phyloP scores from a whole-genome alignment of 2,329 filamentous ascomycete genomes.

The Purpureocillium takamizusanense region DNA sequence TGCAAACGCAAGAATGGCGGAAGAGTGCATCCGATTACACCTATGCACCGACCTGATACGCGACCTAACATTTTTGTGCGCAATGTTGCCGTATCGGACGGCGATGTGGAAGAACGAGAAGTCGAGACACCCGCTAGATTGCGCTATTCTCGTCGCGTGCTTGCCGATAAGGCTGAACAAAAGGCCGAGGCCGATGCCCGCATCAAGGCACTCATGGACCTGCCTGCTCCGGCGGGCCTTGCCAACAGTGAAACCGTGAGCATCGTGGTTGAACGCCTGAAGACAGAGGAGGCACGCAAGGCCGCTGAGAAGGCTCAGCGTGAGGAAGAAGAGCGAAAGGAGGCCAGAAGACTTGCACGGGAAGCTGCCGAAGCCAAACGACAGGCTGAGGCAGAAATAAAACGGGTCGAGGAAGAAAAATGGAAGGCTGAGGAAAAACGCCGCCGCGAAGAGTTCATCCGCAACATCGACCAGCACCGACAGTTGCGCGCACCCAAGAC shows the following conservation, averaged over 20 bases:
- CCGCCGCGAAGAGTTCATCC: constrained; percentile 14
- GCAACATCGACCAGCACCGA: constrained; percentile 19
- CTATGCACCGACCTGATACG: too few relatives aligned
- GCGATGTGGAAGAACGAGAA: too few relatives aligned
- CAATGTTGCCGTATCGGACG: too few relatives aligned
- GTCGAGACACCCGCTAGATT: too few relatives aligned
- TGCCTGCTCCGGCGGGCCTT: constrained; percentile 16
- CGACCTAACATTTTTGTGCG: too few relatives aligned
- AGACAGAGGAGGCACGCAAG: constrained; percentile 11
- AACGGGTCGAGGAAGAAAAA: constrained; percentile 12
- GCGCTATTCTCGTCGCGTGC: too few relatives aligned
- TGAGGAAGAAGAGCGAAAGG: constrained; percentile 16
- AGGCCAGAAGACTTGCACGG: constrained; percentile 13
- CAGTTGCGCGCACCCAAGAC: constrained; percentile 19
- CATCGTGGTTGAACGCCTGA: constrained; percentile 4
- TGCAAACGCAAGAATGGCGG: constrained; percentile 1
- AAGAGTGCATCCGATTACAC: too few relatives aligned
- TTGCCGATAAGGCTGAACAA: not conserved
- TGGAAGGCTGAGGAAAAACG: constrained; percentile 13
- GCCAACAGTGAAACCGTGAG: constrained; percentile 18
- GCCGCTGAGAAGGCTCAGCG: constrained; percentile 13
- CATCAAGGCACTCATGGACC: constrained; percentile 16
- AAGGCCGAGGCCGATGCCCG: constrained; percentile 5
- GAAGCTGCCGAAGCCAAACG: constrained; percentile 3
- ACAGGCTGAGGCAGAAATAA: too few relatives aligned